Conservation (phyloP, 1,284 basidiomycete species). For the Trametes pubescens region DNA sequence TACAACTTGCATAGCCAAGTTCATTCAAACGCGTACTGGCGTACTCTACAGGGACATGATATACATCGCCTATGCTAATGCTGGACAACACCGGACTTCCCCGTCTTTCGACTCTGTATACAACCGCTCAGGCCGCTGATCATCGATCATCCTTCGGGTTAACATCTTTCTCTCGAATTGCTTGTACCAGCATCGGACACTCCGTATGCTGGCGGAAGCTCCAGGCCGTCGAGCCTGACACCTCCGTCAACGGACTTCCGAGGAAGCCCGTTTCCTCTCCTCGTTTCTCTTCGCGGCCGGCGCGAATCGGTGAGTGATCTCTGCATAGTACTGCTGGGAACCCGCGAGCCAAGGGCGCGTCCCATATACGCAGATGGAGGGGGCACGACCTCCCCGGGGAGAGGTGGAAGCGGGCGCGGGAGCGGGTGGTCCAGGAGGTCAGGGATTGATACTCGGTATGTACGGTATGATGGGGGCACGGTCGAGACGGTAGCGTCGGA, state of each 20-base stretch:
- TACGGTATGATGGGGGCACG: background rate
- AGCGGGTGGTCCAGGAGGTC: background rate
- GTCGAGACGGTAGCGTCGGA: background rate
- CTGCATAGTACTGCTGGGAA: background rate
- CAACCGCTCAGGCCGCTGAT: no score
- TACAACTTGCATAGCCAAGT: no score
- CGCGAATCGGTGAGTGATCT: background rate
- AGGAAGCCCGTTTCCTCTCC: background rate
- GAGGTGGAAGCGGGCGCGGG: background rate
- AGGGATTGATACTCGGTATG: background rate
- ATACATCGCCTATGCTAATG: no score
- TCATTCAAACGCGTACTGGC: no score
- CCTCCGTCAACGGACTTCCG: slow-evolving; percentile 3
- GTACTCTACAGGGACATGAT: no score
- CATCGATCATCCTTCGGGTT: no score
- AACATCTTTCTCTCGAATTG: background rate
- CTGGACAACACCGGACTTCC: no score
- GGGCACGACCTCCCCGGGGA: background rate
- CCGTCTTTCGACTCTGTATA: no score
- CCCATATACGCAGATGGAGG: background rate
- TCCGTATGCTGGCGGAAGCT: background rate
- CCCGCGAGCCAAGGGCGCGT: background rate
- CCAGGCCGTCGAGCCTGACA: background rate
- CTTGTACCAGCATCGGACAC: background rate
- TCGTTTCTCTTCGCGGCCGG: background rate